Base-by-base conservation (phyloP, 345 rosid species). In the Syzygium aqueum region DNA sequence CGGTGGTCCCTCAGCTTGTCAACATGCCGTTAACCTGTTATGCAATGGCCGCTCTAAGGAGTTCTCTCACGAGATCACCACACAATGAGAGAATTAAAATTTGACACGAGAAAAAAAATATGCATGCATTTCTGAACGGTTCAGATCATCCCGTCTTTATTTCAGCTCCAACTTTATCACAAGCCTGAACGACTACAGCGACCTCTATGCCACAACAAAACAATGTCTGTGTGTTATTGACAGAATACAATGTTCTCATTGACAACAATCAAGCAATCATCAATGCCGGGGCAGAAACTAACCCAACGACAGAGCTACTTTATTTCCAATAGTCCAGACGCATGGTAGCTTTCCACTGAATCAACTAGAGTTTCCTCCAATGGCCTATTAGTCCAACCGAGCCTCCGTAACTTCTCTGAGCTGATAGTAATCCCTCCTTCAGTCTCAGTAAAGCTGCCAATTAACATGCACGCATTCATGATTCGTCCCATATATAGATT, bases 381-480 rank as follows among this genome's bases (percentile, higher is more conserved):
- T 22, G 90, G 78, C 77, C 88, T 88, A 85, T 53, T 59, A 85
- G 89, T 90, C 93, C 93, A 91, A 84, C 93, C 92, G 6, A 90
- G 86, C 13, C 73, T 86, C 53, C 84, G 91, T 85, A 92, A 27
- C 86, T 88, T 91, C 80, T 85, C 88, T 28, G 91, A 88, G 85
- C 89, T 89, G 86, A 92, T 2, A 7, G 43, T 25, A 14, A 22
- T 33, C 30, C 86, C 51, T 52, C 85, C 90, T 51, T 86, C 90
- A 5, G 19, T 51, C 84, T 86, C 91, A 3, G 89, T 87, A 84
- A 89, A 91, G 16, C 93, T 90, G 88, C 84, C 51, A 73, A 54
- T 86, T 5, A 43, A 57, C 85, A 73, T 37, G n/a, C n/a, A 54
- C 16, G 28, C 33, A 11, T 73, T 37, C 82, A 73, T 17, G 82